Evolutionary conservation across 192 early-diverging fungal genomes (phyloP), one percentile per base, ranked within the genome.

Genomic region (Backusella tarrabulga): DNA sequence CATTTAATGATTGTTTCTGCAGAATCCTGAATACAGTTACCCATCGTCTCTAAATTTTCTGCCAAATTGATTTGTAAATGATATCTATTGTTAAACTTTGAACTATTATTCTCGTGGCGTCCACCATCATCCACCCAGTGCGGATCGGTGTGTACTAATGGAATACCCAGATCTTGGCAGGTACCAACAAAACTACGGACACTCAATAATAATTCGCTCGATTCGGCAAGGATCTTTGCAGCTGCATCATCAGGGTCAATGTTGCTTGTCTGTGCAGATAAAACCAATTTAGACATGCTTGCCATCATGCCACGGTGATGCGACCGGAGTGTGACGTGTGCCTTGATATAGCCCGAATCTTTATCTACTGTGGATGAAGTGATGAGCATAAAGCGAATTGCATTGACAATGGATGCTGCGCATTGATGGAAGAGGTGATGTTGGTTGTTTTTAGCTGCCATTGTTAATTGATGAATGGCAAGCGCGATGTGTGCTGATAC

Each of bases 311-410:
- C 87, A 6, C 90, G 87, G 84, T 98, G 94, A 68, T 91, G 85
- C 40, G 87, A 77, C 77, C 90, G 92, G 35, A 98, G 84, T 54
- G 84, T 82, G 9, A 83, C 84, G 76, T 96, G 90, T 34, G 85
- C 84, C 68, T 89, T 87, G 76, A 94, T 90, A 14, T 88, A 84
- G 17, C 87, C 85, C 0, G 92, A 89, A 32, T 95, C 92, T 71
- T 90, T 91, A 29, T 90, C 90, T 0, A 92, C 83, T 0, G 92
- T 88, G 40, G 91, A 92, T 7, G 93, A 96, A 19, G 93, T 88
- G 46, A 91, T 91, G 34, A 99, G 86, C 92, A 99, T 93, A 17
- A 92, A 88, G n/a, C 96, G 90, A 68, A 99, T 93, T 50, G 94
- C 88, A 38, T 92, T 87, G 26, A 97, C 91, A 8, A 97, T 85